A percentile compares a stretch with the other conserved stretches of the same genome.
These are phyloP conservation scores for Panus rudis DNA, from an alignment of 768 basidiomycete genomes.

Conservation along the genomic window DNA sequence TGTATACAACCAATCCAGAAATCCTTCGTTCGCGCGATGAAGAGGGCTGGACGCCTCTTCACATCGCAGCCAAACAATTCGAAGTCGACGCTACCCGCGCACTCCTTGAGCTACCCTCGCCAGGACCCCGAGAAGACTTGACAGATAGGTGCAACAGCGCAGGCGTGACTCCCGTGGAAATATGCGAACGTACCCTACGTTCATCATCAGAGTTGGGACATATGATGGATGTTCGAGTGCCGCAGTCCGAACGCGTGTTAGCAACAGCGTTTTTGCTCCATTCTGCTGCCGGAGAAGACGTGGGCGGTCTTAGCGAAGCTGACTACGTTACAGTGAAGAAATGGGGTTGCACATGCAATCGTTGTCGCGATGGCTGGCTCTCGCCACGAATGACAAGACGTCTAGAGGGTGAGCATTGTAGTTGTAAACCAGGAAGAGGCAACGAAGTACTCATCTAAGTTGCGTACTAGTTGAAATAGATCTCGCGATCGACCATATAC, in stretches of 20 bases:
- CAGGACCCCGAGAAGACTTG: no score
- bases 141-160: no score
- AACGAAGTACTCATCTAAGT: not conserved
- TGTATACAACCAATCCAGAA: not conserved
- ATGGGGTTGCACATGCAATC: conserved; percentile 9
- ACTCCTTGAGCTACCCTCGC: conserved; percentile 6
- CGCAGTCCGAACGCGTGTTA: no score
- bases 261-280: no score
- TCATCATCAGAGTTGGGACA: no score
- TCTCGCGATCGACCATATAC: not conserved
- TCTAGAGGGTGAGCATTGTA: not conserved
- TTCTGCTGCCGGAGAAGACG: conserved; percentile 5
- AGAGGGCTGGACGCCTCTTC: conserved; percentile 10
- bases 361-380: conserved; percentile 11
- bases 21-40: conserved; percentile 6
- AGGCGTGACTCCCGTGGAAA: no score
- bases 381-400: conserved; percentile 9
- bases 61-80: conserved; percentile 7
- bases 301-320: not conserved
- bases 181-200: no score
- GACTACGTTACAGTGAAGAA: not conserved
- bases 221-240: no score
- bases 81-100: conserved; percentile 1
- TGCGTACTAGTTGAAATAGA: not conserved
- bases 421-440: not conserved